Evolutionary conservation across 352 stramenopile genomes (phyloP), one percentile per base, ranked within the genome.

Genomic region (Globisporangium perplexum): DNA sequence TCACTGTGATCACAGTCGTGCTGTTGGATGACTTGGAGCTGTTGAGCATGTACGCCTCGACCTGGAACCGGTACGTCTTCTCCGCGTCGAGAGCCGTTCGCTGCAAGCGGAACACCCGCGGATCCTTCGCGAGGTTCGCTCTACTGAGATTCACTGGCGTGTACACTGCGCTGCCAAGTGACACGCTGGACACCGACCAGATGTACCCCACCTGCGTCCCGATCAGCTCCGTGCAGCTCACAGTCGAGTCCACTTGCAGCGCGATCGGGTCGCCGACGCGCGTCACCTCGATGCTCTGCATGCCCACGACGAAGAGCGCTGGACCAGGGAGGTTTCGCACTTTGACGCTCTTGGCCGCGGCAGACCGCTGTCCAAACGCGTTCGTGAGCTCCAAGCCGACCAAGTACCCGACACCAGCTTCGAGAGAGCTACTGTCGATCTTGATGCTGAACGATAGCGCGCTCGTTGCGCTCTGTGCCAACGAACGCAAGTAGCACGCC

Each of bases 351-450:
- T 86, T 79, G 0, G 53, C 48, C 4, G 59, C 46, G 0, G 59
- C 36, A 0, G 60, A 42, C 2, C 62, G 58, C 47, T 88, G 72
- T 12, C 45, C 60, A 20, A 90, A 90, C 11, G 72, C 74, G 36
- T 92, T 92, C 11, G 56, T 65, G 7, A 92, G 68, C 15, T 68
- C 68, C 20, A 90, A 47, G 0, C 76, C 78, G 6, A 90, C 49
- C 1, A 72, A 49, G 51, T 88, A 88, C 3, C 36, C 57, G 18
- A 59, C 59, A 1, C 72, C 65, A 1, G 67, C 35, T 43, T 77
- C 62, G 0, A 92, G 26, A 0, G 71, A 47, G 0, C 68, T 66
- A 39, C 65, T 82, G 49, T 90, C 72, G 28, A 90, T 39, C 8
- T 60, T 43, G n/a, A 88, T 42, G 10, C 59, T 57, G 12, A 83